Conservation (phyloP, 2,329 filamentous ascomycete genomes). For the Berkeleyomyces rouxiae region DNA sequence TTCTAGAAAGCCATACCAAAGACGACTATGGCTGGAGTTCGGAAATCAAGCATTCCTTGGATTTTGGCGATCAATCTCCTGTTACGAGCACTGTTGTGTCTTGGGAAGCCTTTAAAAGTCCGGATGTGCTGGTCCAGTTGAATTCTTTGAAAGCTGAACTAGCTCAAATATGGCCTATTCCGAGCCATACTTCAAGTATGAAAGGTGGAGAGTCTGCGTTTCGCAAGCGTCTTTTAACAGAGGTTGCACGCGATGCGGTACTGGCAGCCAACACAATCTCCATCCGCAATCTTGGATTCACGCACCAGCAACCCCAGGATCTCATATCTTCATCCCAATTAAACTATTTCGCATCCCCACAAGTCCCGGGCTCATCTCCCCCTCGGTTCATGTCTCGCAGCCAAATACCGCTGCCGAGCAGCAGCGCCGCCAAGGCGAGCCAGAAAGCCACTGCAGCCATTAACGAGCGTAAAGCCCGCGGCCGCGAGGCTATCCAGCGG, state of each 20-base stretch:
- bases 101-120: background rate
- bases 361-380: background rate
- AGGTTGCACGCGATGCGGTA: background rate
- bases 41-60: background rate
- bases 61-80: background rate
- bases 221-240: background rate
- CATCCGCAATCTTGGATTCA: background rate
- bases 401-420: background rate
- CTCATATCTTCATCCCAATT: background rate
- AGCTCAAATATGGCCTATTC: background rate
- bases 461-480: background rate
- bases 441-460: background rate
- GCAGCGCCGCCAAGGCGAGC: background rate
- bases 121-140: background rate
- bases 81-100: background rate
- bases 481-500: slow-evolving; percentile 21
- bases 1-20: background rate
- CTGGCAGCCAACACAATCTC: background rate
- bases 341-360: background rate
- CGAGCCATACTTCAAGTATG: background rate
- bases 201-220: background rate
- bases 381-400: background rate
- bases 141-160: background rate
- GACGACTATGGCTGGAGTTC: slow-evolving; percentile 2
- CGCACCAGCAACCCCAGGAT: background rate